Conservation (phyloP, 2,329 filamentous ascomycete genomes). For the Paecilomyces formosus region DNA sequence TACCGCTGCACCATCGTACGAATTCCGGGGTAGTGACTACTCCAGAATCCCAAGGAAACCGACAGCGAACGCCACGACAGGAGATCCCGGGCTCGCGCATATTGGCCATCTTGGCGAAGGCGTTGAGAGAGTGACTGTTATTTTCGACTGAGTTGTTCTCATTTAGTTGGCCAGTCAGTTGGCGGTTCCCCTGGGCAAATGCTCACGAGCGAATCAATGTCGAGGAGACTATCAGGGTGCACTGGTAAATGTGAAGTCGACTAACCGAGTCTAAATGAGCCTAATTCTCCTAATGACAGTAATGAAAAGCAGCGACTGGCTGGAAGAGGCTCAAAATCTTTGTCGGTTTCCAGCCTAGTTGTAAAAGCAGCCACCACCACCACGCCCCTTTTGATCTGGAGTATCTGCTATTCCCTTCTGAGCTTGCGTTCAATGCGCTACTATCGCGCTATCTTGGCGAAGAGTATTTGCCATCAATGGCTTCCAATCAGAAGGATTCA, state of each 20-base stretch:
- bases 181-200: not conserved
- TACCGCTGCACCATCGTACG: not conserved
- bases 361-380: not conserved
- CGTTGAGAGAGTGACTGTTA: not conserved
- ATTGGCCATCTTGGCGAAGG: not conserved
- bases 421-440: not conserved
- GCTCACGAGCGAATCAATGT: not conserved
- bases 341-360: not conserved
- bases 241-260: not conserved
- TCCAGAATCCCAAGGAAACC: not conserved
- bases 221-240: not conserved
- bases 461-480: not conserved
- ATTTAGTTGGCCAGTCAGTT: not conserved
- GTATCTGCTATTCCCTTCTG: not conserved
- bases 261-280: not conserved
- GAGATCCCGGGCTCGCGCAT: not conserved
- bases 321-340: not conserved
- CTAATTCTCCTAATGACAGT: not conserved
- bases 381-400: not conserved
- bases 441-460: not conserved
- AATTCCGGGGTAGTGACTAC: not conserved
- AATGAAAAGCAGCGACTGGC: not conserved
- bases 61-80: not conserved
- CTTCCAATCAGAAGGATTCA: not conserved
- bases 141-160: not conserved